Conservation (phyloP, 495 filamentous ascomycete genomes). For the Cercophora samala region DNA sequence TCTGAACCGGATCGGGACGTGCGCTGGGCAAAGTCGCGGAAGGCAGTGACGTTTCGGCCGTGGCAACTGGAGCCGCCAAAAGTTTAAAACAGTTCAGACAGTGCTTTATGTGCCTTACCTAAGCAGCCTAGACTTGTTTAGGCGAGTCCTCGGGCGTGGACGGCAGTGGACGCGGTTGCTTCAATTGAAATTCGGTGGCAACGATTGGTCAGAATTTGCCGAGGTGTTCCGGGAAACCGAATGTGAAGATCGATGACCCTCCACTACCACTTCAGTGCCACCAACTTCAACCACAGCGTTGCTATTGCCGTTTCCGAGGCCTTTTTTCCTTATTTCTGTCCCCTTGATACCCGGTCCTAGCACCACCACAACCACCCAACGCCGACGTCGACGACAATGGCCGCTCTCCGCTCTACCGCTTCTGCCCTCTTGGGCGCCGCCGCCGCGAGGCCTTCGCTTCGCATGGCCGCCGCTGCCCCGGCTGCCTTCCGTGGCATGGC, state of each 20-base stretch:
- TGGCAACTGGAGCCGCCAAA: background rate
- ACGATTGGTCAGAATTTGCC: slow-evolving; percentile 29
- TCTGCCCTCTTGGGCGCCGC: slow-evolving; percentile 60
- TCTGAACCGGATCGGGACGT: background rate
- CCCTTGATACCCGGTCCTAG: slow-evolving; percentile 5
- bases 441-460: slow-evolving; percentile 48
- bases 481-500: slow-evolving; percentile 43
- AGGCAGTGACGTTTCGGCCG: background rate
- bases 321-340: slow-evolving; percentile 20
- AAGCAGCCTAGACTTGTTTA: slow-evolving; percentile 6
- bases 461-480: slow-evolving; percentile 31
- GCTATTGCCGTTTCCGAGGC: slow-evolving; percentile 21
- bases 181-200: slow-evolving; percentile 22
- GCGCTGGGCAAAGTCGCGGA: background rate
- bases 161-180: slow-evolving; percentile 15
- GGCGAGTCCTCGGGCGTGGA: slow-evolving; percentile 16
- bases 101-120: slow-evolving; percentile 3
- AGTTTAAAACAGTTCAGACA: background rate
- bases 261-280: slow-evolving; percentile 26
- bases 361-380: background rate
- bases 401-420: slow-evolving; percentile 67
- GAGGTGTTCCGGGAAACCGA: slow-evolving; percentile 31
- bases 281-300: slow-evolving; percentile 18
- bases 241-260: slow-evolving; percentile 22
- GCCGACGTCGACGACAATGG: slow-evolving; percentile 54